Percentiles rank a stretch among this genome's conserved stretches.
Evolutionary conservation across 2,329 filamentous ascomycete genomes (phyloP).

Genomic region (Arthrobotrys sinensis): DNA sequence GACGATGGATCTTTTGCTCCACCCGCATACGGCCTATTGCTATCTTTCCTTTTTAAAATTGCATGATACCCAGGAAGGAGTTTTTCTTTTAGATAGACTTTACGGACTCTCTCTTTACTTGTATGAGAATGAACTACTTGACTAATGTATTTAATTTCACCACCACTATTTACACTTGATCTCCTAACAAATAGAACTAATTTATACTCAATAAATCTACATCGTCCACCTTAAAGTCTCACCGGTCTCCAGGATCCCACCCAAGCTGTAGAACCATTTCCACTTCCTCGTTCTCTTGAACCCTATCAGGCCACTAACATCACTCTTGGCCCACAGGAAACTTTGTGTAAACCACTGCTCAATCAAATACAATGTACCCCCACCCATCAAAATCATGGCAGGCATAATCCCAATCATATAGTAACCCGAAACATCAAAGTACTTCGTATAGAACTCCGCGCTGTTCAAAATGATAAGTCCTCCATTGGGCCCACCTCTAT

Average conservation of each 20-base stretch:
- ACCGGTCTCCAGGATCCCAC: conserved; percentile 43
- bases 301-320: conserved; percentile 47
- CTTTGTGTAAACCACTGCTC: conserved; percentile 63
- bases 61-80: conserved; percentile 48
- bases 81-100: conserved; percentile 33
- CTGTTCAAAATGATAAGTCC: conserved; percentile 69
- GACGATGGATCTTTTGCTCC: conserved; percentile 14
- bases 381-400: conserved; percentile 53
- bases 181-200: conserved; percentile 9
- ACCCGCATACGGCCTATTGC: conserved; percentile 3
- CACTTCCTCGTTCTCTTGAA: conserved; percentile 57
- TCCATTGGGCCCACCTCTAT: conserved; percentile 65
- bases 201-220: conserved; percentile 23
- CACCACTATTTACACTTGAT: background rate
- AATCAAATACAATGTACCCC: conserved; percentile 44
- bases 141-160: conserved; percentile 27
- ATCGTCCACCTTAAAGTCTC: conserved; percentile 45
- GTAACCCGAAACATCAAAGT: conserved; percentile 60
- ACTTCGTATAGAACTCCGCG: conserved; percentile 65
- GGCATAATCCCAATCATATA: conserved; percentile 63
- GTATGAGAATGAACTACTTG: background rate
- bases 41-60: conserved; percentile 6
- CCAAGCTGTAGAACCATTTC: conserved; percentile 54
- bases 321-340: conserved; percentile 60
- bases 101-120: conserved; percentile 15